These are phyloP conservation scores for Mucor mucedo DNA, from an alignment of 371 early-diverging fungal species.

Conservation along the genomic window DNA sequence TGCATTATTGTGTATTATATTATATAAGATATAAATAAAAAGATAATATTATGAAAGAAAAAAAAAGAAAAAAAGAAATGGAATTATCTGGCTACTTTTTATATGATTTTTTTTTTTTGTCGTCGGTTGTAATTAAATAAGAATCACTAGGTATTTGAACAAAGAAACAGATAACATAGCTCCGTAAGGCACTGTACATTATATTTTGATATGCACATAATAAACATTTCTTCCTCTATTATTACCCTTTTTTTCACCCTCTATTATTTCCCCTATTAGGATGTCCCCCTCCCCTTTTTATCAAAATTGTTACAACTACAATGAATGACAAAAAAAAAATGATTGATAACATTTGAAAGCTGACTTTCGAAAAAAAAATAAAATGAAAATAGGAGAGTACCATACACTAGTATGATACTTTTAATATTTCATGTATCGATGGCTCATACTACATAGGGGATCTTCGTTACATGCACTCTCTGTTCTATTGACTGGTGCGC, in stretches of 20 bases:
- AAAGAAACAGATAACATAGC: neutral
- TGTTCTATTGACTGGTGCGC: neutral
- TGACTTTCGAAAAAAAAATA: neutral
- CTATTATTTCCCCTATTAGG: neutral
- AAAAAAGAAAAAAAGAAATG: neutral
- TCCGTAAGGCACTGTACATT: neutral
- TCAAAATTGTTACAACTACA: no score
- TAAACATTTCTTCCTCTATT: slow-evolving; percentile 3
- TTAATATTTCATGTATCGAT: neutral
- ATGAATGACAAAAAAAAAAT: neutral
- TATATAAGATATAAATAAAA: neutral
- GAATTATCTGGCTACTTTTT: neutral
- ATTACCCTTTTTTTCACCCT: neutral
- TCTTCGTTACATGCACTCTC: neutral
- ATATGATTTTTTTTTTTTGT: neutral
- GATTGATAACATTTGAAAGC: neutral
- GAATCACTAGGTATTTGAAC: neutral
- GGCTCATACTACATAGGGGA: neutral
- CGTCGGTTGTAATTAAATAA: slow-evolving; percentile 1
- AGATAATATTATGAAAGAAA: neutral
- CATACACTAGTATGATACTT: neutral
- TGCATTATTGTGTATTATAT: slow-evolving; percentile 11
- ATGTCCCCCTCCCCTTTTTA: neutral
- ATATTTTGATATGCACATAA: slow-evolving; percentile 5
- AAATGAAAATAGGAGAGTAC: no score